These are phyloP conservation scores for Mycogone perniciosa DNA, from an alignment of 2,329 filamentous ascomycete genomes.

Conservation along the genomic window DNA sequence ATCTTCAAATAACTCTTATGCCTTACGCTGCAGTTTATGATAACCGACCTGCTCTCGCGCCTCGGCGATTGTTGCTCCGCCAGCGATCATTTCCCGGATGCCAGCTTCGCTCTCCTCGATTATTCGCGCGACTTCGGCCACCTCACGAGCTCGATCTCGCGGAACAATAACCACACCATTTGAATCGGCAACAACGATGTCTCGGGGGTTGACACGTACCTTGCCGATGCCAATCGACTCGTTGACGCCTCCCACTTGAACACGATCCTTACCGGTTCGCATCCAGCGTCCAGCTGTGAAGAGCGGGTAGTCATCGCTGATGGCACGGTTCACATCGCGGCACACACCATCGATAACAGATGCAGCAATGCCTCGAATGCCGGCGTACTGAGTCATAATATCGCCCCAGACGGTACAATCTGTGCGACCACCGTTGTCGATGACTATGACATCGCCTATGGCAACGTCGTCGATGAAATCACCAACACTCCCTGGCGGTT, in stretches of 20 bases:
- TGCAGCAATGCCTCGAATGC: conserved; percentile 24
- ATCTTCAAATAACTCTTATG: neutral
- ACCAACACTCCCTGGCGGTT: conserved; percentile 21
- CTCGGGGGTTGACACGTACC: conserved; percentile 22
- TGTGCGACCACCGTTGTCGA: conserved; percentile 27
- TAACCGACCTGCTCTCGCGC: conserved; percentile 16
- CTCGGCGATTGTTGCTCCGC: conserved; percentile 12
- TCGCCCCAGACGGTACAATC: conserved; percentile 32
- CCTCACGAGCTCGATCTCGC: conserved; percentile 14
- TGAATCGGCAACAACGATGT: conserved; percentile 26
- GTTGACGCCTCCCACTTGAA: conserved; percentile 25
- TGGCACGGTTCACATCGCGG: conserved; percentile 25
- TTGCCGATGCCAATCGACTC: conserved; percentile 23
- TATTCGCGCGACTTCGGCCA: conserved; percentile 11
- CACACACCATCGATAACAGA: conserved; percentile 29
- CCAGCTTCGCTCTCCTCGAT: conserved; percentile 16
- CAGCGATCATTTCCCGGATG: conserved; percentile 12
- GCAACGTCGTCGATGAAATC: conserved; percentile 29
- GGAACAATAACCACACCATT: conserved; percentile 20
- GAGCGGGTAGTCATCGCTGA: conserved; percentile 23
- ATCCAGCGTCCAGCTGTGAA: conserved; percentile 28
- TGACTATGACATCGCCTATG: conserved; percentile 25
- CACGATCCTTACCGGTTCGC: conserved; percentile 27
- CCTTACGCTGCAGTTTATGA: conserved; percentile 16
- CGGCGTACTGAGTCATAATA: conserved; percentile 30